Conservation (phyloP, 2,329 filamentous ascomycete species). For the Curvularia sp. region DNA sequence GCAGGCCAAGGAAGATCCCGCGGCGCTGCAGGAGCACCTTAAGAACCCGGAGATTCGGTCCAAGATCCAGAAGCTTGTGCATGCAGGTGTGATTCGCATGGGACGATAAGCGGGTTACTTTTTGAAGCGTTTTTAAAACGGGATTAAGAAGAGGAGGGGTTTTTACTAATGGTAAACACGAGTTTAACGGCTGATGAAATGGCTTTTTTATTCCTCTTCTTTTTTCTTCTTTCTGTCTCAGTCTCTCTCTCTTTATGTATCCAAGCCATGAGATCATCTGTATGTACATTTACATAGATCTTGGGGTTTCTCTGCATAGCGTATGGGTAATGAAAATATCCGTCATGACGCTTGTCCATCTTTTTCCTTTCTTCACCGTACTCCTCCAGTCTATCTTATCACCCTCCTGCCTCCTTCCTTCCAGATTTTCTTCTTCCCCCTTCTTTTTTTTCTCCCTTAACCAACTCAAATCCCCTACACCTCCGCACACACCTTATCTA, state of each 20-base stretch:
- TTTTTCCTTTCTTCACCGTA: background rate
- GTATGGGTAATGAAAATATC: conserved; percentile 20
- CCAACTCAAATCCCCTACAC: too few relatives aligned
- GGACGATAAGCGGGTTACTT: conserved; percentile 53
- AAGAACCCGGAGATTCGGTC: conserved; percentile 82
- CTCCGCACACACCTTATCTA: too few relatives aligned
- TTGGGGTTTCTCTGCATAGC: conserved; percentile 25
- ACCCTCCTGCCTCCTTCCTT: background rate
- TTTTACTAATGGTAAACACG: background rate
- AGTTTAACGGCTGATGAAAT: background rate
- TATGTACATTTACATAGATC: conserved; percentile 2
- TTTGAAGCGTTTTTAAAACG: background rate
- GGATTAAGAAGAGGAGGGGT: too few relatives aligned
- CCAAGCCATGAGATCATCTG: background rate
- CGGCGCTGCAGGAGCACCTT: conserved; percentile 96
- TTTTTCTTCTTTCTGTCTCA: background rate
- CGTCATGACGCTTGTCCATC: background rate
- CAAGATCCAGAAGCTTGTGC: conserved; percentile 94
- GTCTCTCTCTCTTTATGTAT: background rate
- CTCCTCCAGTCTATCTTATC: background rate
- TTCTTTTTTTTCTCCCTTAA: too few relatives aligned
- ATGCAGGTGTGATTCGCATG: conserved; percentile 87
- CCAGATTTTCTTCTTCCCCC: background rate
- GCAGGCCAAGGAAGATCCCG: conserved; percentile 92
- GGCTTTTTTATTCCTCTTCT: background rate